These are phyloP conservation scores for Lathyrus oleraceus DNA, from an alignment of 306 rosid species.

Conservation along the genomic window DNA sequence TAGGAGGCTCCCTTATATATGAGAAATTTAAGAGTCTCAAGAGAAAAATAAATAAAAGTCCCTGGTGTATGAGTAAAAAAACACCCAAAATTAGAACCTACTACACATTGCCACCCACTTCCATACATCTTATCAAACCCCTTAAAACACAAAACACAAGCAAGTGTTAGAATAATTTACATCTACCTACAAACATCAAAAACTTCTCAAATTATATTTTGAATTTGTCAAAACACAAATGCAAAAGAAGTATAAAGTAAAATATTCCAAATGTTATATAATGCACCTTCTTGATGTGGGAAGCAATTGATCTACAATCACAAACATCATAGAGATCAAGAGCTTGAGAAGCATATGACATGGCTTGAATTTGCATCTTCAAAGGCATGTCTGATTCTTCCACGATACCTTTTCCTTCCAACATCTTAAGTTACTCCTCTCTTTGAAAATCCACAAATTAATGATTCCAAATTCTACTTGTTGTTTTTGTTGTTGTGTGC, in stretches of 20 bases:
- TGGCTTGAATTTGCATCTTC: conserved; percentile 80
- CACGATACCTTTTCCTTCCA: conserved; percentile 76
- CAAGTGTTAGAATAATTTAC: not conserved
- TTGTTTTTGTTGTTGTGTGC: not conserved
- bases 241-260: not conserved
- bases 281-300: conserved; percentile 70
- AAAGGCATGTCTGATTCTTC: conserved; percentile 75
- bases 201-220: not conserved
- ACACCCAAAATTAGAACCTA: conserved; percentile 78
- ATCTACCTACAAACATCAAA: not conserved
- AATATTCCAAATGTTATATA: not conserved
- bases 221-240: too few species aligned
- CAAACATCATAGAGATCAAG: conserved; percentile 81
- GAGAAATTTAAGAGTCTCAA: conserved; percentile 76
- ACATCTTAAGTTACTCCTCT: conserved; percentile 44
- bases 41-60: conserved; percentile 71
- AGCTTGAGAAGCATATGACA: conserved; percentile 83
- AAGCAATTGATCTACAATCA: conserved; percentile 64
- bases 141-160: conserved; percentile 40
- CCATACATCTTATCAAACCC: conserved; percentile 72
- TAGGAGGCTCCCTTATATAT: conserved; percentile 62
- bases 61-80: conserved; percentile 71
- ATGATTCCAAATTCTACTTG: not conserved
- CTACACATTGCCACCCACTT: conserved; percentile 87
- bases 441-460: too few species aligned